These are phyloP conservation scores for Grosmannia penicillata DNA, from an alignment of 2,329 filamentous ascomycete species.

Conservation along the genomic window DNA sequence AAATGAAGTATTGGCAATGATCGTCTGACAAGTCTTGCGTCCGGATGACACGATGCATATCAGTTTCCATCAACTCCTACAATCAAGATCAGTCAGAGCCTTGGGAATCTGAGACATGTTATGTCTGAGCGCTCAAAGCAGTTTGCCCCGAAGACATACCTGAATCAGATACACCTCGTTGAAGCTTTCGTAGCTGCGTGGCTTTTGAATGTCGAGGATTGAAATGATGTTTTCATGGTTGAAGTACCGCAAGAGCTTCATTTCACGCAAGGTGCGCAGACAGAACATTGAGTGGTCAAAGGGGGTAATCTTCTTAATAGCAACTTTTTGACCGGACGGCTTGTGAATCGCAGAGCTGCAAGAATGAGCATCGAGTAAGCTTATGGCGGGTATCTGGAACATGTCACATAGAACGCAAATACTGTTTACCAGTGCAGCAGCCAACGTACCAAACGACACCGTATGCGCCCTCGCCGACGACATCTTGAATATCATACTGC, in stretches of 20 bases:
- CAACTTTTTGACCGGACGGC: conserved; percentile 93
- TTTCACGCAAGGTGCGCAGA: conserved; percentile 87
- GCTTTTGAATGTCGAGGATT: conserved; percentile 97
- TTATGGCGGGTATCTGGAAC: background rate
- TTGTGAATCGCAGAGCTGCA: conserved; percentile 89
- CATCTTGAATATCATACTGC: conserved; percentile 99
- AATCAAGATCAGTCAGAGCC: background rate
- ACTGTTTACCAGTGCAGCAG: background rate
- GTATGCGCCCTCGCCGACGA: conserved; percentile 95
- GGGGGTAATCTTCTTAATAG: conserved; percentile 99
- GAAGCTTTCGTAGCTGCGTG: conserved; percentile 87
- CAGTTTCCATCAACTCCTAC: conserved; percentile 96
- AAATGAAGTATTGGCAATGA: conserved; percentile 99
- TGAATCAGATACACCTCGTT: conserved; percentile 98
- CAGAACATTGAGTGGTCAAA: conserved; percentile 99
- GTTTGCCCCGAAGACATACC: conserved; percentile 38
- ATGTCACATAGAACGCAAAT: background rate
- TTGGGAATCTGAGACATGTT: too few species aligned
- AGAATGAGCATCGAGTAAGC: background rate
- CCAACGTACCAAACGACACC: conserved; percentile 83
- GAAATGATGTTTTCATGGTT: conserved; percentile 99
- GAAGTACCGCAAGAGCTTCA: conserved; percentile 98
- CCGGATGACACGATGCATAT: conserved; percentile 98
- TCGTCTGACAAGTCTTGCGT: conserved; percentile 98
- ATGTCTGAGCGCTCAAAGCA: too few species aligned